These are phyloP conservation scores for Fusarium chlamydosporum DNA, from an alignment of 2,329 filamentous ascomycete species.

Conservation along the genomic window DNA sequence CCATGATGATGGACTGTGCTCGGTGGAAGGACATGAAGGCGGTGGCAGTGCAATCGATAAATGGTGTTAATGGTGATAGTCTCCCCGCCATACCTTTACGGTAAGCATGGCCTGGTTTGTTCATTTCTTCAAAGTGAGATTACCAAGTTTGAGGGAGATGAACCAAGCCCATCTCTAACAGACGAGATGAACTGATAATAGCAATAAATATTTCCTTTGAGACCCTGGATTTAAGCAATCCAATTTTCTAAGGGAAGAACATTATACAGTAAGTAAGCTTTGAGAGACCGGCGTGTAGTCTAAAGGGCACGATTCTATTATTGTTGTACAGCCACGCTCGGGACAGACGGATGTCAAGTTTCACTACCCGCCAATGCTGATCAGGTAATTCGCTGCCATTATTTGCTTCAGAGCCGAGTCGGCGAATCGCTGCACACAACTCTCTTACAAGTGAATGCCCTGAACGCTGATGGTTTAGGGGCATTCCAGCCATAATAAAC, in stretches of 20 bases:
- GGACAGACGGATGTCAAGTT: slow-evolving; percentile 39
- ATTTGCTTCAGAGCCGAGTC: slow-evolving; percentile 24
- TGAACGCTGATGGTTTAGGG: slow-evolving; percentile 7
- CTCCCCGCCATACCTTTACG: slow-evolving; percentile 22
- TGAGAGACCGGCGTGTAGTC: slow-evolving; percentile 5
- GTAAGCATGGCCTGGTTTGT: slow-evolving; percentile 29
- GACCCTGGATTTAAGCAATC: not conserved
- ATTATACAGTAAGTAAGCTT: slow-evolving; percentile 13
- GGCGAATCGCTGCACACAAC: slow-evolving; percentile 7
- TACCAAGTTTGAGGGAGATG: slow-evolving; percentile 33
- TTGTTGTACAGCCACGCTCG: slow-evolving; percentile 44
- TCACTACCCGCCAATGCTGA: slow-evolving; percentile 27
- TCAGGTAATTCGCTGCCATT: slow-evolving; percentile 28
- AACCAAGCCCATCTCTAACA: slow-evolving; percentile 3
- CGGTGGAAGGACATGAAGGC: slow-evolving; percentile 30
- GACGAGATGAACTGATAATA: slow-evolving; percentile 18
- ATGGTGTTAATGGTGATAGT: slow-evolving; percentile 27
- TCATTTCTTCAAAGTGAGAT: slow-evolving; percentile 37
- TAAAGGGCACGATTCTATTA: slow-evolving; percentile 25
- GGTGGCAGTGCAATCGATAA: slow-evolving; percentile 45
- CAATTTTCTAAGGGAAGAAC: not conserved
- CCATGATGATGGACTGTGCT: slow-evolving; percentile 30
- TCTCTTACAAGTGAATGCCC: slow-evolving; percentile 10
- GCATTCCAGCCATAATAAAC: slow-evolving; percentile 33
- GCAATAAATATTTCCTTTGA: slow-evolving; percentile 4